These are phyloP conservation scores for Globisporangium alternatum DNA, from an alignment of 352 stramenopile species.

Conservation along the genomic window DNA sequence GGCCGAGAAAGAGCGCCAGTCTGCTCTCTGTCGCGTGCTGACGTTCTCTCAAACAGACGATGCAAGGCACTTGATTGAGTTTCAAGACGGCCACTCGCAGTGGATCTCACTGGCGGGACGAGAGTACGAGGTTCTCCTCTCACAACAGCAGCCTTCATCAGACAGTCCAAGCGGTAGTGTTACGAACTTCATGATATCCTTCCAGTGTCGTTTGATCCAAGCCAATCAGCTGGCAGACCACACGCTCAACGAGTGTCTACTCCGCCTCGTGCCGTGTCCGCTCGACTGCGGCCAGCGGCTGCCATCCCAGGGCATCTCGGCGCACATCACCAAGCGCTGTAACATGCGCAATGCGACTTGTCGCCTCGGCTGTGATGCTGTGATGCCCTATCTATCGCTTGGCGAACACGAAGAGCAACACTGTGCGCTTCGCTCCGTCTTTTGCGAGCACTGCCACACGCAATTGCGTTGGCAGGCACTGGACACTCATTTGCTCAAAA, in stretches of 20 bases:
- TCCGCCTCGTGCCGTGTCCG: constrained; percentile 60
- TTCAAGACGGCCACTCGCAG: constrained; percentile 41
- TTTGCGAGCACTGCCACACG: constrained; percentile 56
- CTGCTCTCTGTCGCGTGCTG: constrained; percentile 36
- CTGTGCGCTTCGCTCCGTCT: constrained; percentile 40
- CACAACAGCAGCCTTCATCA: neutral
- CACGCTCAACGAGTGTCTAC: constrained; percentile 32
- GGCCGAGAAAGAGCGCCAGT: constrained; percentile 10
- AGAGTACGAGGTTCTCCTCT: constrained; percentile 44
- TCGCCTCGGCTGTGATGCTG: constrained; percentile 49
- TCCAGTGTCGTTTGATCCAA: constrained; percentile 27
- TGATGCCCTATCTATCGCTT: constrained; percentile 45
- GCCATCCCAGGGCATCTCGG: constrained; percentile 25
- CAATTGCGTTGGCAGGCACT: constrained; percentile 28
- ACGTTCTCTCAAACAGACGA: constrained; percentile 30
- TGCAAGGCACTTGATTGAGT: constrained; percentile 46
- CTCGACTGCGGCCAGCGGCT: constrained; percentile 60
- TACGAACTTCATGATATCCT: constrained; percentile 3
- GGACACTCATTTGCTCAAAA: constrained; percentile 28
- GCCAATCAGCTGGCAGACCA: constrained; percentile 22
- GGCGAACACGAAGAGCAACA: constrained; percentile 47
- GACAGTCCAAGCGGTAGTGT: neutral
- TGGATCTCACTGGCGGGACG: constrained; percentile 38
- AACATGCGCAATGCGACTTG: constrained; percentile 57
- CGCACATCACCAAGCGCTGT: constrained; percentile 56